Evolutionary conservation across 1,284 basidiomycete species (phyloP).

Genomic region (Golubevia pallescens): DNA sequence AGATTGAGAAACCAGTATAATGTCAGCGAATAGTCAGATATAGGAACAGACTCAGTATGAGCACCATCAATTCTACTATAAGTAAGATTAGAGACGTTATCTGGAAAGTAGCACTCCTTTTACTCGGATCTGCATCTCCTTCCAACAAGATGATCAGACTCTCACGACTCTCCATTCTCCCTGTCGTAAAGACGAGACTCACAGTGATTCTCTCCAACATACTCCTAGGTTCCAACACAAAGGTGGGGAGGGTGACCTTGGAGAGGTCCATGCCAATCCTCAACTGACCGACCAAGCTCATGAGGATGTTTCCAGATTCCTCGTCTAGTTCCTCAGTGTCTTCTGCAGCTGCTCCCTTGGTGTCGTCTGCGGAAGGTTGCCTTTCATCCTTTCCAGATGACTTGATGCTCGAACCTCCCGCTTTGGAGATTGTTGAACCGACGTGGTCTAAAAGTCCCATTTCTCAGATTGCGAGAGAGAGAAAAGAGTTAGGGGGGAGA

Average conservation of each 20-base stretch:
- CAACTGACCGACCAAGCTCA: constrained; percentile 59
- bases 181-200: too few species aligned
- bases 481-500: too few species aligned
- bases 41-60: constrained; percentile 24
- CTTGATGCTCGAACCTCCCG: constrained; percentile 33
- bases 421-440: constrained; percentile 40
- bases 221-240: constrained; percentile 60
- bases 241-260: constrained; percentile 74
- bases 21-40: not conserved
- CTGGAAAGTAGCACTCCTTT: too few species aligned
- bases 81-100: too few species aligned
- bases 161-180: too few species aligned
- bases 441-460: constrained; percentile 59
- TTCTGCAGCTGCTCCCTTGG: constrained; percentile 52
- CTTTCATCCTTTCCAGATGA: constrained; percentile 42
- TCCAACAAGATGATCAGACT: too few species aligned
- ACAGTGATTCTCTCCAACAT: constrained; percentile 65
- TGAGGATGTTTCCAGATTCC: constrained; percentile 59
- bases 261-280: constrained; percentile 86
- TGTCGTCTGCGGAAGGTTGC: constrained; percentile 27
- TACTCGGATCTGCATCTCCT: too few species aligned
- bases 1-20: constrained; percentile 2
- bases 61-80: too few species aligned
- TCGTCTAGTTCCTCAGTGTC: constrained; percentile 64
- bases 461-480: not conserved